Percentiles rank a stretch among this genome's conserved stretches.
Evolutionary conservation across 2,329 filamentous ascomycete species (phyloP).

Genomic region (Trichoderma aggressivum): DNA sequence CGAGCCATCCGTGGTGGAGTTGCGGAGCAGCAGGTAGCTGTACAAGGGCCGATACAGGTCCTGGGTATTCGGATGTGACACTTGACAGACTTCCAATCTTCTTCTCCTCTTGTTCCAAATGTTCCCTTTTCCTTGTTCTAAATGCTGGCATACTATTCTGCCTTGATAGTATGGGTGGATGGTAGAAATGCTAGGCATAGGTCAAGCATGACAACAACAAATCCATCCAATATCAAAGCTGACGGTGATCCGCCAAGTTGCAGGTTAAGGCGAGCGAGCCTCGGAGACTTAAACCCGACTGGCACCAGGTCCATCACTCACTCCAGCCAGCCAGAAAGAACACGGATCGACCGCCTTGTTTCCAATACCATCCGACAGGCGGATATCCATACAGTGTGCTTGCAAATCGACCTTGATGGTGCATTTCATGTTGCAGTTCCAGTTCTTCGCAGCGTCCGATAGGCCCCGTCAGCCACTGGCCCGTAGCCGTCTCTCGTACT

Average conservation of each 20-base stretch:
- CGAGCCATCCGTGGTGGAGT: constrained; percentile 7
- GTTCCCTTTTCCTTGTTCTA: not conserved
- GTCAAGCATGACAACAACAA: not conserved
- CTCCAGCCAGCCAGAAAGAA: not conserved
- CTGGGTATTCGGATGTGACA: not conserved
- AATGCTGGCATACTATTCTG: too few relatives aligned
- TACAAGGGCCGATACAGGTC: not conserved
- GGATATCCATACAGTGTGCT: constrained; percentile 5
- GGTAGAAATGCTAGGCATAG: not conserved
- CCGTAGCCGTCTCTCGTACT: not conserved
- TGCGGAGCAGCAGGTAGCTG: constrained; percentile 4
- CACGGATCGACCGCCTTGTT: too few relatives aligned
- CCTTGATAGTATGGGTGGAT: too few relatives aligned
- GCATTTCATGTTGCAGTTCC: not conserved
- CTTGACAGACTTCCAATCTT: not conserved
- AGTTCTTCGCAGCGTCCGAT: not conserved
- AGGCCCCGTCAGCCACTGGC: not conserved
- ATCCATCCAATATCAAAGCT: not conserved
- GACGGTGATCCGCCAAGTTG: too few relatives aligned
- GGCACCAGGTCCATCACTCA: too few relatives aligned
- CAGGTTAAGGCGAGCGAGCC: too few relatives aligned
- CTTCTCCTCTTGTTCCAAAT: not conserved
- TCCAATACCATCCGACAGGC: not conserved
- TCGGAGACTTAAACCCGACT: too few relatives aligned
- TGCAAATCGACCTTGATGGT: not conserved